phyloP scores from a whole-genome alignment of 2,329 filamentous ascomycete species.

The Ceratocystis lukuohia region DNA sequence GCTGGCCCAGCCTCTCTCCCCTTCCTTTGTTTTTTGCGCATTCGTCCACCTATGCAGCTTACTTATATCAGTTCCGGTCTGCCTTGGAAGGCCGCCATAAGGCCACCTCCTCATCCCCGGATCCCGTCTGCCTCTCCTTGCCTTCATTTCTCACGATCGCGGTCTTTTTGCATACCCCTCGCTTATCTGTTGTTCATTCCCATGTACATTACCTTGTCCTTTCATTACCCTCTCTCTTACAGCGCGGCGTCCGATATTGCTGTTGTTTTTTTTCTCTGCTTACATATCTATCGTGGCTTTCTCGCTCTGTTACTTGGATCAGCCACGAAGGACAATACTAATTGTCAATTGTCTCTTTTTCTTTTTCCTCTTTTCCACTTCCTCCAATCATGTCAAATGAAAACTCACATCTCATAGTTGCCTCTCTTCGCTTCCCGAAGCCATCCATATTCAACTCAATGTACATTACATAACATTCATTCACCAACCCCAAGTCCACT shows the following conservation, averaged over 20 bases:
- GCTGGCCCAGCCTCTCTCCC: background rate
- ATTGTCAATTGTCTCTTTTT: constrained; percentile 1
- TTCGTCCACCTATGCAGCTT: background rate
- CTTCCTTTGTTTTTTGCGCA: background rate
- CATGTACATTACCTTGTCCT: constrained; percentile 9
- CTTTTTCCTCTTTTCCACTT: background rate
- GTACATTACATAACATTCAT: background rate
- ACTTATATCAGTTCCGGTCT: background rate
- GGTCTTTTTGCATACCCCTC: constrained; percentile 10
- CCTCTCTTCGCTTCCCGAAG: background rate
- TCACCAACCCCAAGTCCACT: background rate
- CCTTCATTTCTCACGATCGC: background rate
- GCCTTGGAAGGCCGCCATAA: background rate
- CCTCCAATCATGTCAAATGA: background rate
- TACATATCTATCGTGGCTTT: background rate
- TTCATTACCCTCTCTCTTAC: constrained; percentile 2
- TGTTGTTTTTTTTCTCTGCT: background rate
- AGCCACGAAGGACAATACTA: constrained; percentile 6
- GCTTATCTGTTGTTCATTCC: background rate
- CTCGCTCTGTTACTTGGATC: background rate
- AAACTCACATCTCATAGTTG: background rate
- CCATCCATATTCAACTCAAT: background rate
- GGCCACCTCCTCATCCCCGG: background rate
- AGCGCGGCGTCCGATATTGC: constrained; percentile 12
- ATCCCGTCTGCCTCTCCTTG: constrained; percentile 2